Percentiles rank a stretch among this genome's conserved stretches.
Evolutionary conservation across 805 yeast species (phyloP).

Genomic region (Teunomyces aglyptinius): DNA sequence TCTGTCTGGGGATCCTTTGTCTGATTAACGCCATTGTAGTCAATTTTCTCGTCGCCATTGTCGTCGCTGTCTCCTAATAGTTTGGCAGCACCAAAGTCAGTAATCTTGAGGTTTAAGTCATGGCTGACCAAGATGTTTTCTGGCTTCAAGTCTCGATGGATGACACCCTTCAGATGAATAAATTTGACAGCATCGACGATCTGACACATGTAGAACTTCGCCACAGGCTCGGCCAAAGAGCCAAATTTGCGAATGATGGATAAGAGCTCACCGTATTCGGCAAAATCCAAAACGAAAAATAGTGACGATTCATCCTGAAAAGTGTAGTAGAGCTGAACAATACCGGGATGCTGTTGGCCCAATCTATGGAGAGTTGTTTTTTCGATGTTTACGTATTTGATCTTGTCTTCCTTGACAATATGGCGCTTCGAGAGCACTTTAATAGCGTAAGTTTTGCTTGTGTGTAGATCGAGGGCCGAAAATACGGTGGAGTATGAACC

Average conservation of each 20-base stretch:
- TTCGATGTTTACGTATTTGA: constrained; percentile 94
- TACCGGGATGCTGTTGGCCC: constrained; percentile 89
- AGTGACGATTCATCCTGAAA: constrained; percentile 88
- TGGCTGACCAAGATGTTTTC: constrained; percentile 84
- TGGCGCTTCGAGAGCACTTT: constrained; percentile 90
- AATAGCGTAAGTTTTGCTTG: constrained; percentile 78
- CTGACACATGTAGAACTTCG: constrained; percentile 81
- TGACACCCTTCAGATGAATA: constrained; percentile 85
- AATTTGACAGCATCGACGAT: constrained; percentile 86
- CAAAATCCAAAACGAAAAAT: constrained; percentile 90
- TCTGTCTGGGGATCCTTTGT: constrained; percentile 27
- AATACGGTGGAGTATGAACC: constrained; percentile 95
- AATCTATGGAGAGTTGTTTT: constrained; percentile 83
- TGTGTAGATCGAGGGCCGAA: constrained; percentile 76
- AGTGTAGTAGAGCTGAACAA: constrained; percentile 86
- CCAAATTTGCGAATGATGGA: constrained; percentile 76
- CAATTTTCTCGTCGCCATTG: constrained; percentile 26
- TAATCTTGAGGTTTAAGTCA: constrained; percentile 84
- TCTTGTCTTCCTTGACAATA: constrained; percentile 90
- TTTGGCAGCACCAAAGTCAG: constrained; percentile 98
- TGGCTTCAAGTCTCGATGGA: constrained; percentile 93
- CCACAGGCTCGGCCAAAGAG: constrained; percentile 68
- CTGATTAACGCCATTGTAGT: constrained; percentile 23
- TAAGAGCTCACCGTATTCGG: constrained; percentile 91
- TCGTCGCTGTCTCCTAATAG: constrained; percentile 46